Conservation (phyloP, 805 yeast genomes). For the Barnettozyma botsteinii region DNA sequence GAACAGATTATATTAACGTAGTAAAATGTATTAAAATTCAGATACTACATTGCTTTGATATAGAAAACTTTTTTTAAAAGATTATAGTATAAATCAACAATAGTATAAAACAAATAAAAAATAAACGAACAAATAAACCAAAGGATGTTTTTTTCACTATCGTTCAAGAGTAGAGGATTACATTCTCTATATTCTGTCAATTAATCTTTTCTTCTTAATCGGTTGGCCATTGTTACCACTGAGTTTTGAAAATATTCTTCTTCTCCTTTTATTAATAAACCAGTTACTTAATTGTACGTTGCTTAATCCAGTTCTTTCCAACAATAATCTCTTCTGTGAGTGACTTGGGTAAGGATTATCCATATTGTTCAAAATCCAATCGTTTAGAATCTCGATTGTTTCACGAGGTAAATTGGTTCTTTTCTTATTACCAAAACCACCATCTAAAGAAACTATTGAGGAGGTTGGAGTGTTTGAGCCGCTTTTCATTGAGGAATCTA, state of each 20-base stretch:
- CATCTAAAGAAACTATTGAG: background rate
- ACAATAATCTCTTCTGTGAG: constrained; percentile 63
- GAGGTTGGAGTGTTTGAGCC: constrained; percentile 8
- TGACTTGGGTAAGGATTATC: constrained; percentile 83
- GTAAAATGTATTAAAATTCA: too few species aligned
- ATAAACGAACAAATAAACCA: background rate
- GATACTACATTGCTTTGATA: too few species aligned
- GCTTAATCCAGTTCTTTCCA: constrained; percentile 69
- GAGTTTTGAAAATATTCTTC: constrained; percentile 44
- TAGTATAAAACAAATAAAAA: background rate
- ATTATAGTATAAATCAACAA: too few species aligned
- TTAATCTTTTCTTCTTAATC: constrained; percentile 27
- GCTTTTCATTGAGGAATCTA: constrained; percentile 10
- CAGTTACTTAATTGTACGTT: constrained; percentile 79
- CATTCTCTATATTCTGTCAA: constrained; percentile 23
- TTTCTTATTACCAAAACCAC: constrained; percentile 27
- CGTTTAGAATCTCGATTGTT: constrained; percentile 64
- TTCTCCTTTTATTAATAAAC: constrained; percentile 83
- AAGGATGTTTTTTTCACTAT: too few species aligned
- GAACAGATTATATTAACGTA: too few species aligned
- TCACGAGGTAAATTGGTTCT: constrained; percentile 76
- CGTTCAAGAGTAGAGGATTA: too few species aligned
- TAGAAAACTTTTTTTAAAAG: background rate
- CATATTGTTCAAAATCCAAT: constrained; percentile 70
- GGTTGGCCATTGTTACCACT: constrained; percentile 29